A percentile compares a stretch with the other conserved stretches of the same genome.
Evolutionary conservation across 495 filamentous ascomycete genomes (phyloP).

Genomic region (Umbilicaria muhlenbergii): DNA sequence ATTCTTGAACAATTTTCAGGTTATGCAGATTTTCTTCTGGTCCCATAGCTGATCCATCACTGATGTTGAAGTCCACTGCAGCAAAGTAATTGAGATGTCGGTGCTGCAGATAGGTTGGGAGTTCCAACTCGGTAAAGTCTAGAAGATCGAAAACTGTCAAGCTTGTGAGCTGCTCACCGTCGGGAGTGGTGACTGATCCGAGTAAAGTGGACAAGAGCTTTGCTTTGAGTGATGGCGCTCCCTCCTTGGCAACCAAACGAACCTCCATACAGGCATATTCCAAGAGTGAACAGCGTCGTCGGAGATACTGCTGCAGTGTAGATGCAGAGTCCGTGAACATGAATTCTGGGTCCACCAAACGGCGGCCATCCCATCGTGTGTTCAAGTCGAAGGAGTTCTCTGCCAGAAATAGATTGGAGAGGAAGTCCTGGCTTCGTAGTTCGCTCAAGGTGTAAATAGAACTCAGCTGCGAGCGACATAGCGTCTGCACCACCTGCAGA

Average conservation of each 20-base stretch:
- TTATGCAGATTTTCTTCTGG: slow-evolving; percentile 35
- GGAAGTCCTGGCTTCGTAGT: slow-evolving; percentile 56
- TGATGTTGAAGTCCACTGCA: slow-evolving; percentile 46
- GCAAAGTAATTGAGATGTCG: slow-evolving; percentile 40
- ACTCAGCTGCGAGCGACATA: slow-evolving; percentile 81
- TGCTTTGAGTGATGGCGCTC: slow-evolving; percentile 58
- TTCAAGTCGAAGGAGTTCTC: slow-evolving; percentile 47
- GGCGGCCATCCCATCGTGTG: slow-evolving; percentile 52
- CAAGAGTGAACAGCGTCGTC: slow-evolving; percentile 53
- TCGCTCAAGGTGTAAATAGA: slow-evolving; percentile 55
- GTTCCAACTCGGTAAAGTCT: slow-evolving; percentile 70
- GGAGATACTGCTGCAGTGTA: slow-evolving; percentile 58
- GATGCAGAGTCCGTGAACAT: slow-evolving; percentile 43
- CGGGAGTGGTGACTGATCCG: slow-evolving; percentile 50
- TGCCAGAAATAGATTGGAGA: slow-evolving; percentile 50
- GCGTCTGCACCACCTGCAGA: slow-evolving; percentile 56
- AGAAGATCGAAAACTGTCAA: slow-evolving; percentile 81
- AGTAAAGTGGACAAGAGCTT: slow-evolving; percentile 65
- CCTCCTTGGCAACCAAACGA: slow-evolving; percentile 51
- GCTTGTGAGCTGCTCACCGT: slow-evolving; percentile 43
- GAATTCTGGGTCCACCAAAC: slow-evolving; percentile 40
- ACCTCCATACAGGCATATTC: slow-evolving; percentile 78
- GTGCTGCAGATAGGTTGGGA: slow-evolving; percentile 26
- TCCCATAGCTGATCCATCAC: slow-evolving; percentile 33
- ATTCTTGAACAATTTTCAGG: slow-evolving; percentile 41